Evolutionary conservation across 371 early-diverging fungal genomes (phyloP), one percentile per base, ranked within the genome.

Genomic region (Conidiobolus incongruus): DNA sequence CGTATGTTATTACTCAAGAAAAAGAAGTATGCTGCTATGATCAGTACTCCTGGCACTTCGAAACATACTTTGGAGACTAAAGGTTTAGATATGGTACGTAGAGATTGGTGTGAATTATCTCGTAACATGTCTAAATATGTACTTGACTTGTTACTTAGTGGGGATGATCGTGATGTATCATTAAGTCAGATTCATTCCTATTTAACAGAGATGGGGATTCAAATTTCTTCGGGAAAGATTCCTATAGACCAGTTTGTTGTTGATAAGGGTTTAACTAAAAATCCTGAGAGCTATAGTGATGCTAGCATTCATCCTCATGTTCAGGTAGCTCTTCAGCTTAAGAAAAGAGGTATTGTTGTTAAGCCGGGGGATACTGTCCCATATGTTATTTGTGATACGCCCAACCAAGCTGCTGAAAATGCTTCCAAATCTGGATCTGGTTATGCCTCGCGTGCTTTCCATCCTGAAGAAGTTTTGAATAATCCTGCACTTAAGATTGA

Each of bases 11-110:
- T 99, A 40, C 66, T 96, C n/a, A 93, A 92, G 53, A 99, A 99
- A 70, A 99, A 99, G 56, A 99, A 98, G 59, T 99, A 99, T 60
- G 99, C 95, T 17, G 99, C 95, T 0, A 54, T 96, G 19, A 49
- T 66, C 29, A 41, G 13, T 6, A 41, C 41, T 12, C n/a, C n/a
- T 40, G 81, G 81, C 32, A 59, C 61, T n/a, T 22, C 64, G 20
- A 54, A 55, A 11, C 72, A 72, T 4, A 52, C 59, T 13, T 48
- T 84, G 11, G 99, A 99, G 60, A 89, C 80, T 8, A 98, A 98
- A 56, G 99, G 99, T 38, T 70, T 99, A 42, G 99, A 99, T 60
- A 63, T 92, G 47, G 95, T 96, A 0, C 75, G 99, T 50, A 65
- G 99, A 49, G 99, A 99, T 63, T 99, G 98, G 93, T 98, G 95